Base-by-base conservation (phyloP, 2,329 filamentous ascomycete genomes). In the Fusarium azukiicola region DNA sequence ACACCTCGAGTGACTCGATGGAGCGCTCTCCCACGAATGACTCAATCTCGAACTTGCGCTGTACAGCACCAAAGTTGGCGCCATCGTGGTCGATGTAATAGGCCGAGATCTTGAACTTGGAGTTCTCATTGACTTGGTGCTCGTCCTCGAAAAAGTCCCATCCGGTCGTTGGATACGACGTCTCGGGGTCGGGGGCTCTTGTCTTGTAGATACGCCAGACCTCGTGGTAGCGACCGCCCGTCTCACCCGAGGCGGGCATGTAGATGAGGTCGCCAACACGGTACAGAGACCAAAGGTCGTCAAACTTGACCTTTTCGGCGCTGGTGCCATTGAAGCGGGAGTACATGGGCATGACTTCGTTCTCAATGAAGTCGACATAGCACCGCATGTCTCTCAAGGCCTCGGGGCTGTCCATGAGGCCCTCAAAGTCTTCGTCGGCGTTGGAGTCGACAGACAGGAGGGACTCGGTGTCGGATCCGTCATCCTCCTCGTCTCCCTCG, bases 71-170 rank as follows among this genome's bases (percentile, higher is more conserved):
- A 61, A 85, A 89, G 13, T 80, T 76, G 17, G 80, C 84, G 1
- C 88, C 88, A 19, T 89, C 87, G 72, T 88, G 86, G 64, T 90
- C 88, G 49, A 90, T 86, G 77, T 89, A 88, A 74, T 89, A 89
- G 13, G 86, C 85, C 4, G 82, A 86, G 52, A 89, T 83, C 47
- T 78, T 84, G 74, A 88, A 88, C 27, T 78, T 82, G 27, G 80
- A 80, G 69, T 85, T 84, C 32, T 84, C 80, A 10, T 83, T 79
- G 6, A 78, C 52, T 23, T 85, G 79, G 44, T 84, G 79, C 19
- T 88, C 86, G 27, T 88, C 86, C 5, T 78, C 81, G 47, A 86
- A 85, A 47, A 88, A 86, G 14, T 87, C 85, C 85, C 86, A 88
- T 21, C 84, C 78, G n/a, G 76, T 81, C 0, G 80, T 78, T 3